phyloP scores from a whole-genome alignment of 257 asterid species.

The Nicotiana tabacum region DNA sequence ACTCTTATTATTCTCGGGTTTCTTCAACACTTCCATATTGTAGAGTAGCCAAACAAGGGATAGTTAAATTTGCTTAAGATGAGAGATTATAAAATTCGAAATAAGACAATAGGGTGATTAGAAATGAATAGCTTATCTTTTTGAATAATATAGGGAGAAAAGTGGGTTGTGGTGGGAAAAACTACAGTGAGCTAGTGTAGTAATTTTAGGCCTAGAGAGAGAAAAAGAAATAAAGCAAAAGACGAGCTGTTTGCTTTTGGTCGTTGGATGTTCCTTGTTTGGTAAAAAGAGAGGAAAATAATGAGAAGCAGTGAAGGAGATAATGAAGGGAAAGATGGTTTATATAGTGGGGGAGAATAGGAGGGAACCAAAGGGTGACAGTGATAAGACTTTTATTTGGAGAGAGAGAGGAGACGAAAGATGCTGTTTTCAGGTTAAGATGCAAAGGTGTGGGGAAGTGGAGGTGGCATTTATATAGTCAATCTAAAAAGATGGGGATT shows the following conservation, averaged over 20 bases:
- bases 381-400: background rate
- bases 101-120: background rate
- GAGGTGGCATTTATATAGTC: constrained; percentile 7
- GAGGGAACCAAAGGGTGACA: background rate
- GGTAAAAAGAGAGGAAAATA: background rate
- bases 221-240: background rate
- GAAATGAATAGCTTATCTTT: background rate
- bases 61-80: background rate
- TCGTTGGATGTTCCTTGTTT: background rate
- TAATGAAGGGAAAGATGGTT: constrained; percentile 5
- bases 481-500: no score
- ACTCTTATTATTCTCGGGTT: background rate
- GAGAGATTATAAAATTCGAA: background rate
- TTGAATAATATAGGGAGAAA: background rate
- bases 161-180: background rate
- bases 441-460: constrained; percentile 10
- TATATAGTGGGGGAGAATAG: constrained; percentile 22
- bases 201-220: background rate
- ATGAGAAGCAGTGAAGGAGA: background rate
- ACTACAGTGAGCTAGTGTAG: background rate
- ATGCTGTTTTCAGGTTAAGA: constrained; percentile 18
- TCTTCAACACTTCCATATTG: background rate
- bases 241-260: background rate
- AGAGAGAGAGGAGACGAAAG: background rate
- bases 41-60: background rate